Evolutionary conservation across 257 asterid species (phyloP), one percentile per base, ranked within the genome.

Genomic region (Craterostigma plantagineum): DNA sequence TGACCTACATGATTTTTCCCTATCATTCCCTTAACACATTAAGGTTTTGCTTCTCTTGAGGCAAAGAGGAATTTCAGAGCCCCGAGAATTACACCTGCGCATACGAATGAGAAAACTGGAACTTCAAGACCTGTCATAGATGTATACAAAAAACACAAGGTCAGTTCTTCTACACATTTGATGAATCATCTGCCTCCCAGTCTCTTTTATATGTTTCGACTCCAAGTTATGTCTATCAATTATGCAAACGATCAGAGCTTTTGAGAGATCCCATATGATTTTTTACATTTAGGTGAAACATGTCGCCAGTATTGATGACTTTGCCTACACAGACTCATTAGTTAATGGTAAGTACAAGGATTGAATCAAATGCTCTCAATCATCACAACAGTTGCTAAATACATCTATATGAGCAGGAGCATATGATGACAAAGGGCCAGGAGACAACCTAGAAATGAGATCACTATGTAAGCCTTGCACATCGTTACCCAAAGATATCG

Each of bases 1-100:
- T 9, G 40, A 36, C 14, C 4, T 3, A 11, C 30, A 23, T 23
- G 30, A 23, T 23, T 23, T 23, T 23, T 23, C 30, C 30, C 30
- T 2, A 2, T 13, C 45, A 44, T 64, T 45, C 14, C 76, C 83
- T 87, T 74, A 63, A 72, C 68, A 5, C 40, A 41, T 40, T 53
- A 72, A 86, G 98, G 98, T 60, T 62, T 62, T 69, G 86, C 95
- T 54, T 70, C 98, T 58, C 61, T 70, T 33, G 98, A 82, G 85
- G 98, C 98, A 42, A 87, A 74, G 58, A 65, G 80, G 60, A 56
- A 70, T 42, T 87, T 79, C 65, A 70, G 60, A 63, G 76, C 76
- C 42, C 98, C 95, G 38, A 67, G 92, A 47, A 43, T 50, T 48
- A 55, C 64, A 50, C 69, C 79, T 46, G 50, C 58, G 34, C 41